Evolutionary conservation across 768 basidiomycete genomes (phyloP), one percentile per base, ranked within the genome.

Genomic region (Tylopilus vinaceipallidus): DNA sequence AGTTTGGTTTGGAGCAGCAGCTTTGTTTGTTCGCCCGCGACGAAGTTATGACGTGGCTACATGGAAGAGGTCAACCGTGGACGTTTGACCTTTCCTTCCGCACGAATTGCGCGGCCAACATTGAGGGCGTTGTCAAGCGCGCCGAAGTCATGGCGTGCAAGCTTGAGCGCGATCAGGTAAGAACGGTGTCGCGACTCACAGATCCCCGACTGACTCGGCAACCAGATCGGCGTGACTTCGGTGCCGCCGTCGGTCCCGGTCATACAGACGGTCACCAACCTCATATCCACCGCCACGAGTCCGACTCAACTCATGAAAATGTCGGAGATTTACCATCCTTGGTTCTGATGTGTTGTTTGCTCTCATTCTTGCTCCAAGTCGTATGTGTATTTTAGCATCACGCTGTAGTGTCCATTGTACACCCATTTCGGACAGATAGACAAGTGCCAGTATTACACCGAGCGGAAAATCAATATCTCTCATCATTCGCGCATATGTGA

Each of bases 1-100:
- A 95, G 89, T 95, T 86, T 65, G 92, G 98, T 54, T 74, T 99
- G 52, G 94, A 97, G 54, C 88, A 92, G 59, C 91, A 92, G 50
- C 78, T 99, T 5, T 89, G 88, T 55, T 75, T 99, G 45, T 95
- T 95, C 65, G 82, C 91, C 23, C 82, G 94, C 36, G 97, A 99
- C 62, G 97, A 99, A 70, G 88, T 98, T 38, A 77, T 84, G 58
- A 76, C 79, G 11, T 91, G 89, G 88, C 64, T 88, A 53, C 73
- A 76, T 29, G 75, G 78, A 52, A 78, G 80, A 45, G 75, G 75
- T 47, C 77, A 81, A 43, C 77, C 79, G 13, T 79, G 75, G 68
- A 74, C 75, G 27, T 70, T 81, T 42, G 89, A 91, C 61, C 46
- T 69, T 11, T 63, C 75, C 26, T 85, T 85, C 72, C 78, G 82